Evolutionary conservation across 495 filamentous ascomycete genomes (phyloP).

Genomic region (Penicillium roqueforti): DNA sequence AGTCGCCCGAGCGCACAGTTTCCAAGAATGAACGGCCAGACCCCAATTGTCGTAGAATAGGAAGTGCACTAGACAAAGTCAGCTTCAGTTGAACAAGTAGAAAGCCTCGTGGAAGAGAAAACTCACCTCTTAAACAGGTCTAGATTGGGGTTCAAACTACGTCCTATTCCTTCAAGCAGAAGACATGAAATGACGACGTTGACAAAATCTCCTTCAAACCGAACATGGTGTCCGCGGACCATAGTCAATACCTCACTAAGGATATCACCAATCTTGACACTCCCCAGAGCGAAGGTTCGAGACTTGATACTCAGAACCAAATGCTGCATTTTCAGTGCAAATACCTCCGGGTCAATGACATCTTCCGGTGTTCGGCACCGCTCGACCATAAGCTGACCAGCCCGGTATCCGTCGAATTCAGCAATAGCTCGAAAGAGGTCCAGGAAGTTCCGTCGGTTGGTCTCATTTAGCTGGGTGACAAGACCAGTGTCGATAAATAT

Average conservation of each 20-base stretch:
- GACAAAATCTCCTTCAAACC: constrained; percentile 95
- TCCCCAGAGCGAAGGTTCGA: constrained; percentile 85
- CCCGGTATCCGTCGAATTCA: constrained; percentile 95
- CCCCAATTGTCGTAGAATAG: constrained; percentile 85
- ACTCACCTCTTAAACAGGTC: constrained; percentile 80
- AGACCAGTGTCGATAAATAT: constrained; percentile 98
- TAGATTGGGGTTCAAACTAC: constrained; percentile 76
- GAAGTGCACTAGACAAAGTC: constrained; percentile 61
- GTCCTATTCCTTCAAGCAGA: constrained; percentile 89
- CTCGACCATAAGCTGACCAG: constrained; percentile 93
- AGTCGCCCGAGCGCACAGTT: constrained; percentile 62
- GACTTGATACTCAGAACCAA: constrained; percentile 86
- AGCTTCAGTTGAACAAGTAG: background rate
- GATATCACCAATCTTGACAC: constrained; percentile 94
- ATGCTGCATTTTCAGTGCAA: constrained; percentile 95
- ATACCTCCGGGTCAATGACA: constrained; percentile 83
- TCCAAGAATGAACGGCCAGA: constrained; percentile 51
- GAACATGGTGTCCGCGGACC: constrained; percentile 90
- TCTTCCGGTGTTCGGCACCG: constrained; percentile 86
- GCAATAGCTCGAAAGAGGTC: constrained; percentile 95
- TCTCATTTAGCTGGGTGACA: constrained; percentile 86
- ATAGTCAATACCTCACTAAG: constrained; percentile 84
- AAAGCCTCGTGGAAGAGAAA: background rate
- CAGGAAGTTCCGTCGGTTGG: constrained; percentile 86
- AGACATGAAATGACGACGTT: constrained; percentile 97